Evolutionary conservation across 164 flowering plant species (phyloP), one percentile per base, ranked within the genome.

Genomic region (Magnolia kwangsiensis): DNA sequence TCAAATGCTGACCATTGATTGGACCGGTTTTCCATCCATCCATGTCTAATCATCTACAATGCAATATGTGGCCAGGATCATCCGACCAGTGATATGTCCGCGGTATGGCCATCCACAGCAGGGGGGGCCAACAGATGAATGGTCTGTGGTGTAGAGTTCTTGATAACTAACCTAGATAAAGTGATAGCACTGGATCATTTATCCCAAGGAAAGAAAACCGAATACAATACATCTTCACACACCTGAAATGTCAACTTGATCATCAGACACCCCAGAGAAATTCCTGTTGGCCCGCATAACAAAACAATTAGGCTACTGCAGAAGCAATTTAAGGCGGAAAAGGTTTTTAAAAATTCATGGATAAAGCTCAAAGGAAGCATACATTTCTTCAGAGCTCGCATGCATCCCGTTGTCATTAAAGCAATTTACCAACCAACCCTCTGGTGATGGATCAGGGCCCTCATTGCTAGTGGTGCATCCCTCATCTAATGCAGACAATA

Each of bases 381-480:
- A 96, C 96, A 85, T 64, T 51, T 90, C 89, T 74, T 88, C 91
- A 69, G 86, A 77, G 79, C 81, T 85, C 23, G 82, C 74, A 51
- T 88, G 80, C 90, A 87, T 84, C 72, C 84, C 93, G 4, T 85
- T 63, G 67, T 90, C 93, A 79, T 81, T 89, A 23, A 92, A 84
- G 86, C 93, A 92, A 51, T 90, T 86, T 18, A 90, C 83, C 77
- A 94, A 77, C 97, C 98, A 96, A 55, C 81, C 83, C 72, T 91
- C 97, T 76, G 90, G 78, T 74, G 90, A 83, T 51, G 78, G 89
- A 79, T 89, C 95, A 72, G 89, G 76, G 64, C 75, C 83, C 72
- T 83, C 96, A 72, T 73, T 74, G 76, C 83, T 78, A 51, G 86
- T 78, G 72, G 77, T 84, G 76, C 86, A 80, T 29, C 79, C 76